phyloP scores from a whole-genome alignment of 2,329 filamentous ascomycete species.

The Colletotrichum nymphaeae region DNA sequence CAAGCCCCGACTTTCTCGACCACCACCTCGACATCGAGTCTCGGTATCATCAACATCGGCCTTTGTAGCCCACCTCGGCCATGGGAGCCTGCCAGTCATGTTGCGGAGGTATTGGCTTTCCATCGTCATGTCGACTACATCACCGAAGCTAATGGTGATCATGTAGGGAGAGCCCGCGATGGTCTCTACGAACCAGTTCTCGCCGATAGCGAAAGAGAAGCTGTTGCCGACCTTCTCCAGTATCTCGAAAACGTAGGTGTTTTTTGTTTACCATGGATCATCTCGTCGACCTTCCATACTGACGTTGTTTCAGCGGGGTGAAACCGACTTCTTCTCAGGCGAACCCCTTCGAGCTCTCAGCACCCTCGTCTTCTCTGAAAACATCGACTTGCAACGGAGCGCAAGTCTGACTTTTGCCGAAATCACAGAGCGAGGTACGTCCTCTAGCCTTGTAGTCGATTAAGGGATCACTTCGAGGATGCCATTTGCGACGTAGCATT shows the following conservation, averaged over 20 bases:
- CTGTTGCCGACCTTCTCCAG: constrained; percentile 92
- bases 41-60: constrained; percentile 19
- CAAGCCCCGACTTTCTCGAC: constrained; percentile 23
- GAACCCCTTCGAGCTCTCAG: constrained; percentile 93
- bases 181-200: constrained; percentile 87
- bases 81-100: constrained; percentile 74
- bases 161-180: constrained; percentile 79
- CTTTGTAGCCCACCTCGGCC: constrained; percentile 43
- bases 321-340: constrained; percentile 98
- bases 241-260: constrained; percentile 91
- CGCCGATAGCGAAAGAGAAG: constrained; percentile 95
- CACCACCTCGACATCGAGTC: constrained; percentile 18
- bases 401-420: constrained; percentile 98
- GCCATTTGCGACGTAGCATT: not conserved
- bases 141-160: constrained; percentile 18
- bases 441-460: constrained; percentile 4
- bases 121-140: constrained; percentile 9
- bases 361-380: constrained; percentile 97
- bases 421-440: constrained; percentile 94
- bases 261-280: constrained; percentile 34
- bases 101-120: constrained; percentile 61
- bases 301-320: constrained; percentile 75
- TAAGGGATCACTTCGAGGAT: not conserved
- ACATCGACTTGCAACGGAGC: constrained; percentile 96
- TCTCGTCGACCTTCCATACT: constrained; percentile 38